Evolutionary conservation across 2,329 filamentous ascomycete genomes (phyloP), one percentile per base, ranked within the genome.

Genomic region (Colletotrichum sp.): DNA sequence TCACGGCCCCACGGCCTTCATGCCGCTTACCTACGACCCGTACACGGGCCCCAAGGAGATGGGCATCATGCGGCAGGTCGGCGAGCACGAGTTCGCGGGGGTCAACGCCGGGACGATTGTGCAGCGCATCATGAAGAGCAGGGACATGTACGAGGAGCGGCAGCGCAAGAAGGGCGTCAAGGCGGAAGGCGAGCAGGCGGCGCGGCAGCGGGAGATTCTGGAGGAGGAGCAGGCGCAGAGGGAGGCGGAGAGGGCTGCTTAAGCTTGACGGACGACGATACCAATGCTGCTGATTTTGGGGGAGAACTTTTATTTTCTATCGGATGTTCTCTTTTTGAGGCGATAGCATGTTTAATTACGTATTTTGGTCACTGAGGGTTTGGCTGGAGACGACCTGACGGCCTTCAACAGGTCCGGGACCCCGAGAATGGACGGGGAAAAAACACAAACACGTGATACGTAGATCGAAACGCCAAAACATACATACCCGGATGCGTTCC

Each of bases 91-190:
- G 24, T 99, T 96, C 83, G 91, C 95, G 78, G 90, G 96, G 77
- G 96, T 99, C 78, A 98, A 99, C 84, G 96, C 96, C 1, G 96
- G 93, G 5, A 94, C 97, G 80, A 99, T 99, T 80, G 96, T 99
- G 64, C 92, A 94, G 79, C 90, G 97, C 36, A 99, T 99, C 82
- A 89, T 99, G 89, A 94, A 93, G 84, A 96, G 95, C 81, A 90
- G 96, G 39, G 93, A 94, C 75, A 90, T 95, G 82, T 99, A 98
- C 84, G 96, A 99, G 87, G 97, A 95, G 81, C 90, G 97, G 76
- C 97, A 99, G 88, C 90, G 95, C 69, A 93, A 94, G 79, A 99
- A 99, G 88, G 94, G 96, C 13, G 91, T 95, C 79, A 99, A 99
- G 87, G 93, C 93, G 1, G 90, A 93, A 64, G 91, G 92, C 0